Percentiles rank a stretch among this genome's conserved stretches.
Conservation (phyloP, 345 rosid species). For the Tarenaya hassleriana region DNA sequence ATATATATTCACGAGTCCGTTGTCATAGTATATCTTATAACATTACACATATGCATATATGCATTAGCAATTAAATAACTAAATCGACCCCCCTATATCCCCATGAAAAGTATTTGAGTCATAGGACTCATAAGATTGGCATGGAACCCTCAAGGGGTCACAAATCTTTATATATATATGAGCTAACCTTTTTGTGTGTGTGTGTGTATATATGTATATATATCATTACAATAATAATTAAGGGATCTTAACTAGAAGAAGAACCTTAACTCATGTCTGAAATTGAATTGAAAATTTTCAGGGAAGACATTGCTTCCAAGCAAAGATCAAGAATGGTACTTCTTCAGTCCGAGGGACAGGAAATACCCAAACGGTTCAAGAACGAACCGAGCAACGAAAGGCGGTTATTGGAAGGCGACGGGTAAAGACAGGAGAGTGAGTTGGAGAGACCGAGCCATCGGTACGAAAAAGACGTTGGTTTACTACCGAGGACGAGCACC, state of each 20-base stretch:
- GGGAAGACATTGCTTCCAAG: slow-evolving; percentile 32
- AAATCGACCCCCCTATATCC: too few relatives aligned
- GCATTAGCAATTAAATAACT: too few relatives aligned
- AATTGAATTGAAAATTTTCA: slow-evolving; percentile 9
- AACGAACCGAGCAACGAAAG: slow-evolving; percentile 34
- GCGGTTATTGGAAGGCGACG: slow-evolving; percentile 34
- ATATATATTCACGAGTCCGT: neutral
- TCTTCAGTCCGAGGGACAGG: slow-evolving; percentile 33
- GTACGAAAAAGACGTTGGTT: slow-evolving; percentile 32
- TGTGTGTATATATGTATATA: too few relatives aligned
- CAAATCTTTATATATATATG: too few relatives aligned
- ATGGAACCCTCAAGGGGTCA: too few relatives aligned
- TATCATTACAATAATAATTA: too few relatives aligned
- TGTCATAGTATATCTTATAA: too few relatives aligned
- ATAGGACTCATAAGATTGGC: too few relatives aligned
- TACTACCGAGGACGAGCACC: slow-evolving; percentile 33
- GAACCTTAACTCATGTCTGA: neutral
- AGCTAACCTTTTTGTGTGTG: too few relatives aligned
- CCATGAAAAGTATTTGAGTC: too few relatives aligned
- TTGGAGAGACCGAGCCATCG: slow-evolving; percentile 29
- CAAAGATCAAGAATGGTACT: slow-evolving; percentile 37
- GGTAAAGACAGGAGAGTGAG: slow-evolving; percentile 33
- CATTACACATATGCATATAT: too few relatives aligned
- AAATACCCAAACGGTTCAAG: slow-evolving; percentile 34
- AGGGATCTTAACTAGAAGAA: too few relatives aligned